phyloP scores from a whole-genome alignment of 805 yeast species.

The Teunomyces funiuensis region DNA sequence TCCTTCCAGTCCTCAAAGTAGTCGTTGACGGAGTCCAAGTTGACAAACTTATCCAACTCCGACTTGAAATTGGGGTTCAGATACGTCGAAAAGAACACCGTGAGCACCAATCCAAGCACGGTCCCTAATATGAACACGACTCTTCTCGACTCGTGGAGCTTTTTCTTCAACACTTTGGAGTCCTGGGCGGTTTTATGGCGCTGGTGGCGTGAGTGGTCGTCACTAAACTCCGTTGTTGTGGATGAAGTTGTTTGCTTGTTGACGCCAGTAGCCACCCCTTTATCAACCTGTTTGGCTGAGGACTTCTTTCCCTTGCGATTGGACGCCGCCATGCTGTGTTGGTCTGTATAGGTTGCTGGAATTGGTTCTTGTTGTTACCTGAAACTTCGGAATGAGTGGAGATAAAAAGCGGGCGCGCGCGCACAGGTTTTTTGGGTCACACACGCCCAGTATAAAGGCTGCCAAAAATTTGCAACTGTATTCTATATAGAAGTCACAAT shows the following conservation, averaged over 20 bases:
- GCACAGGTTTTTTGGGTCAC: too few relatives aligned
- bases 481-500: constrained; percentile 34
- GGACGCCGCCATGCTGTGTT: background rate
- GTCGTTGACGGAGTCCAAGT: constrained; percentile 50
- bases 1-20: constrained; percentile 44
- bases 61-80: constrained; percentile 39
- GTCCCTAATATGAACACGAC: constrained; percentile 71
- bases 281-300: background rate
- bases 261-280: background rate
- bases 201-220: constrained; percentile 1
- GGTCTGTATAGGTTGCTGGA: too few relatives aligned
- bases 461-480: too few relatives aligned
- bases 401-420: too few relatives aligned
- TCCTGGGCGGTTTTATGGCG: constrained; percentile 6
- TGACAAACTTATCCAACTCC: constrained; percentile 51
- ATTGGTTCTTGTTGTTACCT: too few relatives aligned
- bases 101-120: constrained; percentile 61
- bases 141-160: constrained; percentile 51
- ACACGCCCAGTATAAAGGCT: too few relatives aligned
- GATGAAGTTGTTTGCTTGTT: background rate
- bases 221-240: background rate
- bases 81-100: constrained; percentile 54
- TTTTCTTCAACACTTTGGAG: constrained; percentile 16
- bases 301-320: constrained; percentile 1
- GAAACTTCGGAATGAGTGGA: too few relatives aligned